Evolutionary conservation across 345 rosid genomes (phyloP), one percentile per base, ranked within the genome.

Genomic region (Salix koriyanagi): DNA sequence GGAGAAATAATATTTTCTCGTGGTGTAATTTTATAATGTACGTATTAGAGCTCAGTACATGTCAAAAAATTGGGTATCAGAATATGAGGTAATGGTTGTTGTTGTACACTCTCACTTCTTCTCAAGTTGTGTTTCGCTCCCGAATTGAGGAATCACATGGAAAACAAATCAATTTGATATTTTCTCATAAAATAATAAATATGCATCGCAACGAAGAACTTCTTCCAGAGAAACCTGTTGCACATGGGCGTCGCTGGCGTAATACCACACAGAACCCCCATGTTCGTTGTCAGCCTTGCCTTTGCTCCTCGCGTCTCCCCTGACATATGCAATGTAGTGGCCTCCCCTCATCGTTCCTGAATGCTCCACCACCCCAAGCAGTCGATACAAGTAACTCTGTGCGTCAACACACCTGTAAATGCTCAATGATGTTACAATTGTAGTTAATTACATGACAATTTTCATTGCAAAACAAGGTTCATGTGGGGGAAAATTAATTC

Each of bases 321-420:
- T 85, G 34, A 96, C 84, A 74, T 91, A 96, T 26, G 98, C 97
- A 65, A 94, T 94, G 39, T 96, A 96, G 73, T 94, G 99, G 44
- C 99, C 99, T 41, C 97, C 87, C 81, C 97, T 89, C 97, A 96
- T 96, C 46, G 93, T 86, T 78, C 99, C 98, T 58, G 70, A 77
- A 86, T 96, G 99, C 87, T 94, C 98, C 75, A 96, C 97, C 56
- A 94, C 90, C 36, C 98, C 99, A 23, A 76, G 77, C 62, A 94
- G 86, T 37, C 87, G 88, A 73, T 94, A 96, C 12, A 82, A 69
- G 30, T 83, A 81, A 34, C 81, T 78, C 68, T 80, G 86, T 66
- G 41, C 73, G 72, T 86, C 80, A 2, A 6, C 69, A 32, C 88
- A 79, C 81, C 98, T 92, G 86, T 68, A 70, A 58, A 67, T 60